phyloP scores from a whole-genome alignment of 169 alveolate species.

The Cryptosporidium parvum region DNA sequence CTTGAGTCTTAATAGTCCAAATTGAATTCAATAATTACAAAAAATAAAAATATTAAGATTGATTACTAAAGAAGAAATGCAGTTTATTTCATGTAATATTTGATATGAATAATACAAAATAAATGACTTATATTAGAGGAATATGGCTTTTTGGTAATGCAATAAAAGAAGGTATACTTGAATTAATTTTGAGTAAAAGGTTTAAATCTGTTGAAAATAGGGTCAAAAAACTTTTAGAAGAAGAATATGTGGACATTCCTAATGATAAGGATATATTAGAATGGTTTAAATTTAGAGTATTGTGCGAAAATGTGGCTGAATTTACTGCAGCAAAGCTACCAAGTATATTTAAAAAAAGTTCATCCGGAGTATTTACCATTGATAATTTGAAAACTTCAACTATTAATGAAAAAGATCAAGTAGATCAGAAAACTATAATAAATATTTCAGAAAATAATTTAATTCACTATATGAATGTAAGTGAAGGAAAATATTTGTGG shows the following conservation, averaged over 20 bases:
- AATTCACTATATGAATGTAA: constrained; percentile 16
- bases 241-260: constrained; percentile 13
- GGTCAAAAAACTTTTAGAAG: constrained; percentile 2
- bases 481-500: constrained; percentile 19
- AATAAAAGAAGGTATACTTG: not conserved
- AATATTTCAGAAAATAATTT: constrained; percentile 15
- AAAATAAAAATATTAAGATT: too few relatives aligned
- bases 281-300: constrained; percentile 28
- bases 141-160: constrained; percentile 54
- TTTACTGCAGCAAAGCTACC: constrained; percentile 32
- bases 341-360: not conserved
- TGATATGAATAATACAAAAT: not conserved
- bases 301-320: constrained; percentile 33
- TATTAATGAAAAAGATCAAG: not conserved
- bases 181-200: constrained; percentile 32
- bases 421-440: not conserved
- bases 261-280: constrained; percentile 39
- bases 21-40: not conserved
- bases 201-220: constrained; percentile 46
- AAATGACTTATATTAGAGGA: constrained; percentile 48
- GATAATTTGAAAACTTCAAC: constrained; percentile 3
- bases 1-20: not conserved
- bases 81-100: not conserved
- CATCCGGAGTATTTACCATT: constrained; percentile 16
- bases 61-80: not conserved